Percentiles rank a stretch among this genome's conserved stretches.
Conservation (phyloP, 306 rosid species). For the Oemleria cerasiformis region DNA sequence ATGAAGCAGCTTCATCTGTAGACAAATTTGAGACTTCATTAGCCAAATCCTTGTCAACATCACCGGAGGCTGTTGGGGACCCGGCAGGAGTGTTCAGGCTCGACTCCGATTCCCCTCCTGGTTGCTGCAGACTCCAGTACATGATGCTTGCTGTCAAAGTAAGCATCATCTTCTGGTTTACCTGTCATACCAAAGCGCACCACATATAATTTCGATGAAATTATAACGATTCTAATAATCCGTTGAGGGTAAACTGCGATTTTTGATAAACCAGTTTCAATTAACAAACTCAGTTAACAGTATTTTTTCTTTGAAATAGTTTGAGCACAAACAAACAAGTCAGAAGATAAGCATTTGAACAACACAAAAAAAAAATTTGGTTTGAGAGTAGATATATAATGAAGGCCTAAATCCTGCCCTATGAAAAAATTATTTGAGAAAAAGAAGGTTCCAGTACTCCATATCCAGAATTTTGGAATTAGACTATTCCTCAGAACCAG, state of each 20-base stretch:
- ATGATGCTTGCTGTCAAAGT: constrained; percentile 87
- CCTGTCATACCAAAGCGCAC: constrained; percentile 41
- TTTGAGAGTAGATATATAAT: constrained; percentile 1
- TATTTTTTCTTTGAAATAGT: neutral
- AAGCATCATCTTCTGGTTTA: constrained; percentile 97
- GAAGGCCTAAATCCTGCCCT: constrained; percentile 1
- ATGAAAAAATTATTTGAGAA: constrained; percentile 10
- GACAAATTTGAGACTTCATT: constrained; percentile 46
- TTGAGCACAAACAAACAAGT: neutral
- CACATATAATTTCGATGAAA: constrained; percentile 7
- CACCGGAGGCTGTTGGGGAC: constrained; percentile 34
- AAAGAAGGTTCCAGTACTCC: neutral
- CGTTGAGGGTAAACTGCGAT: neutral
- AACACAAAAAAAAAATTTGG: neutral
- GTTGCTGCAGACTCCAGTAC: constrained; percentile 93
- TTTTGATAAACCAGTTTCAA: neutral
- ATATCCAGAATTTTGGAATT: constrained; percentile 4
- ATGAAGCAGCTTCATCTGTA: constrained; percentile 34
- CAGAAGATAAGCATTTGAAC: neutral
- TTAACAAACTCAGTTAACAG: neutral
- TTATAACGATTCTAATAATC: neutral
- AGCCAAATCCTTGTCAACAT: constrained; percentile 38
- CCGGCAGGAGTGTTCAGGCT: constrained; percentile 21
- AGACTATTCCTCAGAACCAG: neutral
- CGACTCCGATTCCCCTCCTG: constrained; percentile 36